Evolutionary conservation across 2,329 filamentous ascomycete species (phyloP).

Genomic region (Trichoderma endophyticum): DNA sequence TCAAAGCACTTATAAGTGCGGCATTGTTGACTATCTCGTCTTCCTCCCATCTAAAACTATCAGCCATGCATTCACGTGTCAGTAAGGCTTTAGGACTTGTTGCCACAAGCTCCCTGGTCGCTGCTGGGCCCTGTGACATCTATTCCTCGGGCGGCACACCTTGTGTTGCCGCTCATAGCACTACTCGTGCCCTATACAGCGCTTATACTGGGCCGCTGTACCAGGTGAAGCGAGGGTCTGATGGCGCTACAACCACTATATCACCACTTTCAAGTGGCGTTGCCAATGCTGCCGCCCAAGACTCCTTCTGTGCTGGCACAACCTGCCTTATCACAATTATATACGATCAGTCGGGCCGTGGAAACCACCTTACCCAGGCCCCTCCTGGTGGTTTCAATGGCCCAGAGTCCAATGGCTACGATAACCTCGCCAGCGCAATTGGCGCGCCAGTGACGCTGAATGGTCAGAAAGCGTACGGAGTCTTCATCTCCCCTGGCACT

Average conservation of each 20-base stretch:
- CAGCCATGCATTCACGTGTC: background rate
- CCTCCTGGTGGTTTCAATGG: background rate
- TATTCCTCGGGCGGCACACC: background rate
- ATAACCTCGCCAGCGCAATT: background rate
- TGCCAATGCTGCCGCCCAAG: conserved; percentile 1
- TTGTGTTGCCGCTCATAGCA: conserved; percentile 6
- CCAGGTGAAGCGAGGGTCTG: conserved; percentile 1
- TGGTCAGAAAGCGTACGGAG: background rate
- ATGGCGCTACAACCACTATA: background rate
- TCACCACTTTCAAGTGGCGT: background rate
- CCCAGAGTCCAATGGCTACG: background rate
- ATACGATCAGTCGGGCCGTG: conserved; percentile 4
- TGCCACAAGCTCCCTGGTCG: background rate
- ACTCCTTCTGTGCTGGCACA: background rate
- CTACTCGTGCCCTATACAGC: background rate
- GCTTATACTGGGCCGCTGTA: background rate
- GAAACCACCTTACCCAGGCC: conserved; percentile 8
- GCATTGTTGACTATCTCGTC: background rate
- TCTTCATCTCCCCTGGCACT: background rate
- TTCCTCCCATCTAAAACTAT: background rate
- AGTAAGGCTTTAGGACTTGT: background rate
- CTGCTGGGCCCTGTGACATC: background rate
- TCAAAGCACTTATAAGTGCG: background rate
- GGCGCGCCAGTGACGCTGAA: conserved; percentile 1
- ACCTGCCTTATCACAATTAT: conserved; percentile 4